Evolutionary conservation across 352 stramenopile genomes (phyloP).

Genomic region (Pythium dissimile): DNA sequence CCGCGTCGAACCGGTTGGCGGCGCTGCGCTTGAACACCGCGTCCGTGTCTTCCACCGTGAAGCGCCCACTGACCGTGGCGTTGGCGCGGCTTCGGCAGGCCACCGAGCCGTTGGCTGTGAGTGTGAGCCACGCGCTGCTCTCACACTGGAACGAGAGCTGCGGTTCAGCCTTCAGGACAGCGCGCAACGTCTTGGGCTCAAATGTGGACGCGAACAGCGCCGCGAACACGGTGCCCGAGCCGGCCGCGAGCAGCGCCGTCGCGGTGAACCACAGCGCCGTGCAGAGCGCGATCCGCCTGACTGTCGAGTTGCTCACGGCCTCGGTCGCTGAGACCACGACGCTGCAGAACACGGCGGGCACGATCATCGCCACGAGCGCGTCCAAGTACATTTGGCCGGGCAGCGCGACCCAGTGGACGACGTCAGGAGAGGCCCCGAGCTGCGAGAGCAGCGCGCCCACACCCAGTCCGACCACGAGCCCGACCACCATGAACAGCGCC

Average conservation of each 20-base stretch:
- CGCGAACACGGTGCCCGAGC: constrained; percentile 31
- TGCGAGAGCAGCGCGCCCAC: constrained; percentile 29
- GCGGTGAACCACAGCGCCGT: constrained; percentile 27
- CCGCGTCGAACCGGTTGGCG: constrained; percentile 29
- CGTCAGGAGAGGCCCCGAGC: constrained; percentile 11
- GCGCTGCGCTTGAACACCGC: constrained; percentile 35
- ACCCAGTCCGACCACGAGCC: constrained; percentile 21
- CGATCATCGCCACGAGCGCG: constrained; percentile 35
- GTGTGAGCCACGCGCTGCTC: constrained; percentile 36
- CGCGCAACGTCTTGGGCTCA: background rate
- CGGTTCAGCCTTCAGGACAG: background rate
- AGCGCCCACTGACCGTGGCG: constrained; percentile 27
- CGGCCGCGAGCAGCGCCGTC: constrained; percentile 28
- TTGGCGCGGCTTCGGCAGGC: constrained; percentile 36
- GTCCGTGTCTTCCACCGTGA: constrained; percentile 48
- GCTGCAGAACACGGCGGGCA: constrained; percentile 37
- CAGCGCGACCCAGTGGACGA: constrained; percentile 28
- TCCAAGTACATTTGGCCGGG: constrained; percentile 37
- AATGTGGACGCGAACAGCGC: constrained; percentile 29
- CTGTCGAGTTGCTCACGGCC: constrained; percentile 22
- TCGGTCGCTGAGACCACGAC: constrained; percentile 33
- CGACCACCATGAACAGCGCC: constrained; percentile 4
- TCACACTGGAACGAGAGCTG: constrained; percentile 27
- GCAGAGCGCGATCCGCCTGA: constrained; percentile 19
- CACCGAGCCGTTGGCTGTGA: constrained; percentile 28